phyloP scores from a whole-genome alignment of 768 basidiomycete species.

The Termitomyces sp. region DNA sequence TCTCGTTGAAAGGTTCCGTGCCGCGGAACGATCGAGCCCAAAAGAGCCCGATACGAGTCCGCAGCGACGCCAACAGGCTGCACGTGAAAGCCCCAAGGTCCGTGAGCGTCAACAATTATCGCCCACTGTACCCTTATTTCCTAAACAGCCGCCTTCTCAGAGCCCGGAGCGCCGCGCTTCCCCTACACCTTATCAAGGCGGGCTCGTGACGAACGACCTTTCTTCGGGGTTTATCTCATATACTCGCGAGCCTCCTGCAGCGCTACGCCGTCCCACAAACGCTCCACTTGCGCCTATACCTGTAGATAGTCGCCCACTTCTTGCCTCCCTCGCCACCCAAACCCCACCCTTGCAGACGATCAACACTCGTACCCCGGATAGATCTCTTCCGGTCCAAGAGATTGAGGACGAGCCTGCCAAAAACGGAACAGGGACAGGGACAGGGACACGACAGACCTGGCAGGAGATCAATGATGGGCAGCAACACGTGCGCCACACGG shows the following conservation, averaged over 20 bases:
- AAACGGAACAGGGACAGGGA: conserved; percentile 14
- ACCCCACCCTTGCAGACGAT: conserved; percentile 53
- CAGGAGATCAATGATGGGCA: conserved; percentile 24
- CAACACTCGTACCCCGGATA: conserved; percentile 57
- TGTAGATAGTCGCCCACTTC: conserved; percentile 26
- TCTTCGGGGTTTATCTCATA: no score
- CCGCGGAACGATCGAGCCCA: conserved; percentile 48
- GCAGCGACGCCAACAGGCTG: conserved; percentile 31
- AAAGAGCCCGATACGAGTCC: conserved; percentile 43
- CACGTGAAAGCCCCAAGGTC: conserved; percentile 40
- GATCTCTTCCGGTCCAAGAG: conserved; percentile 74
- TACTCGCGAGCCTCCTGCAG: no score
- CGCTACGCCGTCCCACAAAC: conserved; percentile 21
- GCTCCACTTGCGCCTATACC: conserved; percentile 4
- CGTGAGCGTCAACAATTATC: conserved; percentile 35
- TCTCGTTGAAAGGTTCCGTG: conserved; percentile 27
- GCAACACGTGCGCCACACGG: conserved; percentile 25
- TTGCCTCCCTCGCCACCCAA: conserved; percentile 36
- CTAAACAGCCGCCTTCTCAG: conserved; percentile 26
- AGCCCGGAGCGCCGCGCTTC: conserved; percentile 50
- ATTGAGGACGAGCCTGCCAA: conserved; percentile 61
- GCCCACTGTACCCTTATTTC: conserved; percentile 17
- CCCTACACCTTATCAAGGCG: conserved; percentile 29
- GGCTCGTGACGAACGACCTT: no score
- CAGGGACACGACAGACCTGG: conserved; percentile 18